Evolutionary conservation across 225 moss, liverwort and hornwort genomes (phyloP), one percentile per base, ranked within the genome.

Genomic region (Straminergon stramineum): DNA sequence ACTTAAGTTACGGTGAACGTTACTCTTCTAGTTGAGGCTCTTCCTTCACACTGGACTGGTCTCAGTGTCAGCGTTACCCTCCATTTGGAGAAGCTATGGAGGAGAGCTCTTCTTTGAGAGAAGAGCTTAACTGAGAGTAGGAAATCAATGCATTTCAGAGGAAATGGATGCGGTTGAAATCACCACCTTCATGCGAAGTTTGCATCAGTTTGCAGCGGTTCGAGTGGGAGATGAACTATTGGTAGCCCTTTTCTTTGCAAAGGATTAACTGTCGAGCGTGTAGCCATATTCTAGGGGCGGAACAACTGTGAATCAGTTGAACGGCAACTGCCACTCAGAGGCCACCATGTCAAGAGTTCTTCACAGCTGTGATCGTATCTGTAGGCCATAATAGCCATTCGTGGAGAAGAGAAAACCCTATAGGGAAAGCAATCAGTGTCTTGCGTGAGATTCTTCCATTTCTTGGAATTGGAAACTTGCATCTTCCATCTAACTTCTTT

Each of bases 221-320:
- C 82, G 48, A 48, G 88, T 70, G 35, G 34, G 74, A 67, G 56
- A 66, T 41, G 86, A 84, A 86, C 73, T 30, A 90, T 77, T 77
- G 88, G 88, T 69, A 85, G 88, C 82, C 48, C 32, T 73, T 55
- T 86, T 43, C 16, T 69, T 79, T 67, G 52, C 65, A 43, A 65
- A 85, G 51, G 64, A 51, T 82, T 52, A 87, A 88, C 79, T 86
- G 83, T 35, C 79, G 60, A 69, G 78, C 21, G 26, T 71, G 86
- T 65, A 74, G 65, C 60, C 67, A 51, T 74, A 31, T 84, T 79
- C 56, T 73, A 56, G 56, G 64, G 69, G 87, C 21, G 79, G 65
- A 87, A 89, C 89, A 78, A 87, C 91, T 70, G 87, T 89, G 89
- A 91, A 85, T 88, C 92, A 85, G 85, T 92, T 91, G 92, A 92